Conservation (phyloP, 257 asterid species). For the Capsicum pubescens region DNA sequence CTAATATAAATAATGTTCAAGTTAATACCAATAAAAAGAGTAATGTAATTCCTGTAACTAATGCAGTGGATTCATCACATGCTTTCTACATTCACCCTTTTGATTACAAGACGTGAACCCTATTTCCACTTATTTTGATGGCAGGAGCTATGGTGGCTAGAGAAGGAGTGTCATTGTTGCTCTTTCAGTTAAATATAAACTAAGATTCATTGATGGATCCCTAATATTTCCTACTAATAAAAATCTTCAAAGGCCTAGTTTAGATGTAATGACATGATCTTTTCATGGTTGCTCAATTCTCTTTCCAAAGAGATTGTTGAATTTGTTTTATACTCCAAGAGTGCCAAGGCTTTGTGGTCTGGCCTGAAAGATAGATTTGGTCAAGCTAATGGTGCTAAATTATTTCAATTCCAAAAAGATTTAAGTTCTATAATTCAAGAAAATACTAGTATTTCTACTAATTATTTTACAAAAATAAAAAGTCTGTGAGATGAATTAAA, state of each 20-base stretch:
- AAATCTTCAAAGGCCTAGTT: too few species aligned
- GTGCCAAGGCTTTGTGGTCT: neutral
- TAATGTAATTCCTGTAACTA: too few species aligned
- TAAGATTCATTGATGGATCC: too few species aligned
- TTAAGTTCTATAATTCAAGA: neutral
- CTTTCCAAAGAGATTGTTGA: too few species aligned
- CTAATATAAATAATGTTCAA: too few species aligned
- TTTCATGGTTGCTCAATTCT: too few species aligned
- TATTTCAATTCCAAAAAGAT: neutral
- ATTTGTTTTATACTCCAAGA: neutral
- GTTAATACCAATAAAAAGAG: neutral
- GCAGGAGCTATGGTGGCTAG: neutral
- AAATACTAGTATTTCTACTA: neutral
- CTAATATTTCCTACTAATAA: too few species aligned
- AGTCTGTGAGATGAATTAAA: neutral
- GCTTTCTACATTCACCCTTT: neutral
- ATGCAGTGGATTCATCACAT: neutral
- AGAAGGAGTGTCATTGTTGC: neutral
- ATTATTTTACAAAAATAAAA: neutral
- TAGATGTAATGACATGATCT: too few species aligned
- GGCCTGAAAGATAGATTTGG: neutral
- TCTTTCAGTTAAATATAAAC: neutral
- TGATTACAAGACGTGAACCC: neutral
- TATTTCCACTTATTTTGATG: neutral
- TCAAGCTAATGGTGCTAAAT: neutral